Conservation (phyloP, 257 asterid species). For the Ehretia macrophylla region DNA sequence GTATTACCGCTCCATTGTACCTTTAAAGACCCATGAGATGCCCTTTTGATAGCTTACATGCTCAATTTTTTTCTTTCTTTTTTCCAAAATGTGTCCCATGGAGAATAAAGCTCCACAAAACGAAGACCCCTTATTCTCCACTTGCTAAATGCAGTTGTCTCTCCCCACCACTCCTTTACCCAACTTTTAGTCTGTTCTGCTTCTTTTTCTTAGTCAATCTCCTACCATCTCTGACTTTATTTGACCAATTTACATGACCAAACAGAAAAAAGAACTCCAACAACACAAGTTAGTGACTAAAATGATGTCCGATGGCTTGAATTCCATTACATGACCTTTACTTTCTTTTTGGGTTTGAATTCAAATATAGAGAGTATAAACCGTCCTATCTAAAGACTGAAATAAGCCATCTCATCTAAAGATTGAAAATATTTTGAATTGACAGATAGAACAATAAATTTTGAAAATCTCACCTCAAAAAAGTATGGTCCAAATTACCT, state of each 20-base stretch:
- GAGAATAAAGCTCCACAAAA: constrained; percentile 20
- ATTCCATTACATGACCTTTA: too few species aligned
- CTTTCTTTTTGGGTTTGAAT: background rate
- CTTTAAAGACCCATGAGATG: too few species aligned
- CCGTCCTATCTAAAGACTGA: too few species aligned
- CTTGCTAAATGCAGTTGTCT: constrained; percentile 28
- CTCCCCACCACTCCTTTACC: constrained; percentile 29
- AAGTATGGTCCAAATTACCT: background rate
- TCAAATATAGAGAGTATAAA: too few species aligned
- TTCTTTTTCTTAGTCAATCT: constrained; percentile 34
- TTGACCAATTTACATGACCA: constrained; percentile 42
- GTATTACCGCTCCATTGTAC: too few species aligned
- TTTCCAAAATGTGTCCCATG: constrained; percentile 15
- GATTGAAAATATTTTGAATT: too few species aligned
- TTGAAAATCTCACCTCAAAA: too few species aligned
- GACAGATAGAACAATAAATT: too few species aligned
- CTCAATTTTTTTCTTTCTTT: background rate
- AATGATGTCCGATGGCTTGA: too few species aligned
- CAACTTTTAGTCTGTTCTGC: constrained; percentile 12
- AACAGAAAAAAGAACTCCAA: constrained; percentile 5
- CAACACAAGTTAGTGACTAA: background rate
- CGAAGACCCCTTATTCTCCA: constrained; percentile 35
- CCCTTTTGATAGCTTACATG: constrained; percentile 1
- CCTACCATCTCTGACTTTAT: constrained; percentile 32
- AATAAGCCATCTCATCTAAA: too few species aligned